Evolutionary conservation across 2,329 filamentous ascomycete species (phyloP).

Genomic region (Cladosporium sp.): DNA sequence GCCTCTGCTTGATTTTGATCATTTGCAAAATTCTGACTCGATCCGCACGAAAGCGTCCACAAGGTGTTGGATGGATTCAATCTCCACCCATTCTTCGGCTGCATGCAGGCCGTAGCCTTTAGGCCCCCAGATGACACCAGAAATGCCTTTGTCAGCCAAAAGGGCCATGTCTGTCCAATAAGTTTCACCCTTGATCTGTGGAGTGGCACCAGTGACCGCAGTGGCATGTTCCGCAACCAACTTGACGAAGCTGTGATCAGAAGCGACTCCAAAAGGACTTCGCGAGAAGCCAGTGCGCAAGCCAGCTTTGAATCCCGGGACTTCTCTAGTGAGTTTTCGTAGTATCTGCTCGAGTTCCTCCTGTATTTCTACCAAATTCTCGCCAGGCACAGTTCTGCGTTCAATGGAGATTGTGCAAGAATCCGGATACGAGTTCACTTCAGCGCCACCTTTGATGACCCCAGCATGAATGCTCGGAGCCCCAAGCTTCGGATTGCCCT

Average conservation of each 20-base stretch:
- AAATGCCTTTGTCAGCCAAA: neutral
- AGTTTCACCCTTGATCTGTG: neutral
- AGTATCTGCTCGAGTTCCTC: conserved; percentile 17
- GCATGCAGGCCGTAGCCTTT: neutral
- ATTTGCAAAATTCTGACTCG: neutral
- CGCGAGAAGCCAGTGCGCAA: neutral
- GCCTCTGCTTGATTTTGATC: neutral
- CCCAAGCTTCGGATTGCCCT: neutral
- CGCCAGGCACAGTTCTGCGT: conserved; percentile 10
- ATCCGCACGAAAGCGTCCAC: neutral
- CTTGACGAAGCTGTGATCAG: neutral
- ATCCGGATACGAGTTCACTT: neutral
- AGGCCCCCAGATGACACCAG: neutral
- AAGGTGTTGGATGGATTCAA: neutral
- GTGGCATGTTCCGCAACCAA: neutral
- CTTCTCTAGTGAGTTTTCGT: neutral
- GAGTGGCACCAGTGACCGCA: neutral
- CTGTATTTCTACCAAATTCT: conserved; percentile 26
- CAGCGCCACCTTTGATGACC: neutral
- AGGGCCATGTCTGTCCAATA: neutral
- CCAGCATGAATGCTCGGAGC: neutral
- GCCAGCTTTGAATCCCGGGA: neutral
- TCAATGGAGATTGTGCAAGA: neutral
- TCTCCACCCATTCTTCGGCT: neutral
- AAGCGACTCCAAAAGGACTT: neutral